Conservation (phyloP, 1,139 yeast species). For the Magnusiomyces ingens region DNA sequence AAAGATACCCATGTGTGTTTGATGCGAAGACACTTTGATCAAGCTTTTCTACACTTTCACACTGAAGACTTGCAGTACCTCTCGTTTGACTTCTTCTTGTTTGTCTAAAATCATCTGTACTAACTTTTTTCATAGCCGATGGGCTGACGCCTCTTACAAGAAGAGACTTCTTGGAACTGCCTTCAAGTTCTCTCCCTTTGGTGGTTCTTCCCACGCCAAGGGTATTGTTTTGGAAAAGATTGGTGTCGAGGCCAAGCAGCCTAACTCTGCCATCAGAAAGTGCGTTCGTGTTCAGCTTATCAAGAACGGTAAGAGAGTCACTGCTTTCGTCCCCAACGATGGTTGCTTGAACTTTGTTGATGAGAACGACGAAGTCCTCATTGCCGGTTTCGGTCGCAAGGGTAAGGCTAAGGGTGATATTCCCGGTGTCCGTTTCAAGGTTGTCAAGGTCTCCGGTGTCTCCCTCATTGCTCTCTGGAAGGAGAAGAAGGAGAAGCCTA, state of each 20-base stretch:
- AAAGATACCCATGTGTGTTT: no score
- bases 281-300: constrained; percentile 99
- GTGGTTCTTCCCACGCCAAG: constrained; percentile 99
- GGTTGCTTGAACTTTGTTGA: constrained; percentile 99
- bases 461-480: constrained; percentile 99
- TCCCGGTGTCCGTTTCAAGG: constrained; percentile 99
- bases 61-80: no score
- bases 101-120: not conserved
- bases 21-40: no score
- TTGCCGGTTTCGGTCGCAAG: constrained; percentile 99
- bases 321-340: constrained; percentile 99
- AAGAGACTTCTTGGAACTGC: constrained; percentile 99
- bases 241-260: constrained; percentile 99
- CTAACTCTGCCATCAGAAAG: constrained; percentile 99
- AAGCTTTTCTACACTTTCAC: no score
- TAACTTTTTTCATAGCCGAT: constrained; percentile 49
- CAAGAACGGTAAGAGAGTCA: constrained; percentile 99
- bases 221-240: constrained; percentile 99
- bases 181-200: constrained; percentile 99
- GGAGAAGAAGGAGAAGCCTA: constrained; percentile 99
- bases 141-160: constrained; percentile 99
- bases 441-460: constrained; percentile 99
- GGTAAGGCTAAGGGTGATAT: constrained; percentile 99
- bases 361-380: constrained; percentile 98
- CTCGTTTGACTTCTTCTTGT: constrained; percentile 18